A percentile compares a stretch with the other conserved stretches of the same genome.
These are phyloP conservation scores for Penicillium sp. DNA, from an alignment of 2,329 filamentous ascomycete genomes.

Conservation along the genomic window DNA sequence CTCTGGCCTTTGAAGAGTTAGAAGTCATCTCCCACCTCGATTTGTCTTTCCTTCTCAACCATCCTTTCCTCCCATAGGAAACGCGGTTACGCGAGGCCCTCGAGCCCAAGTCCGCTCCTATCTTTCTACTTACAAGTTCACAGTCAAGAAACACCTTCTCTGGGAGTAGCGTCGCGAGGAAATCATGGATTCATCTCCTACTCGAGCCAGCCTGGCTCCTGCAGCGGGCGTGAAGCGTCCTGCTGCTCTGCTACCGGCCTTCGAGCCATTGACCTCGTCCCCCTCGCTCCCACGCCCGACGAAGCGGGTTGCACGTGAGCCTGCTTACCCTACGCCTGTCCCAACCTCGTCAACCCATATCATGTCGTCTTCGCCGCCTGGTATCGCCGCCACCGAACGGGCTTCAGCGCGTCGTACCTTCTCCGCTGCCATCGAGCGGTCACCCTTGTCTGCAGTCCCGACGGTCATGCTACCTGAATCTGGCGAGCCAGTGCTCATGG, in stretches of 20 bases:
- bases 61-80: conserved; percentile 8
- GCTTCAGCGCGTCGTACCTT: conserved; percentile 63
- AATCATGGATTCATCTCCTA: conserved; percentile 46
- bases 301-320: conserved; percentile 51
- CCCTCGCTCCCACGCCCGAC: conserved; percentile 51
- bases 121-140: conserved; percentile 17
- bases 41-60: conserved; percentile 19
- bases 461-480: conserved; percentile 76
- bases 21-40: conserved; percentile 8
- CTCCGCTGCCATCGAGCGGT: conserved; percentile 69
- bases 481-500: conserved; percentile 82
- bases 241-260: conserved; percentile 51
- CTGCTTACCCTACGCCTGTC: conserved; percentile 81
- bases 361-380: conserved; percentile 80
- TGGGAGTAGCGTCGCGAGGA: conserved; percentile 10
- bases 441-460: conserved; percentile 81
- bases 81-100: conserved; percentile 29
- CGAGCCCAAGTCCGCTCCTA: conserved; percentile 25
- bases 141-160: conserved; percentile 14
- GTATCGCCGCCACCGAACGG: conserved; percentile 46
- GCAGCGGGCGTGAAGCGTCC: conserved; percentile 50
- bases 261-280: conserved; percentile 53
- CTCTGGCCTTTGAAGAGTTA: conserved; percentile 12
- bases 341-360: conserved; percentile 93
- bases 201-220: conserved; percentile 36